Base-by-base conservation (phyloP, 768 basidiomycete species). In the Rhizopogon rudus region DNA sequence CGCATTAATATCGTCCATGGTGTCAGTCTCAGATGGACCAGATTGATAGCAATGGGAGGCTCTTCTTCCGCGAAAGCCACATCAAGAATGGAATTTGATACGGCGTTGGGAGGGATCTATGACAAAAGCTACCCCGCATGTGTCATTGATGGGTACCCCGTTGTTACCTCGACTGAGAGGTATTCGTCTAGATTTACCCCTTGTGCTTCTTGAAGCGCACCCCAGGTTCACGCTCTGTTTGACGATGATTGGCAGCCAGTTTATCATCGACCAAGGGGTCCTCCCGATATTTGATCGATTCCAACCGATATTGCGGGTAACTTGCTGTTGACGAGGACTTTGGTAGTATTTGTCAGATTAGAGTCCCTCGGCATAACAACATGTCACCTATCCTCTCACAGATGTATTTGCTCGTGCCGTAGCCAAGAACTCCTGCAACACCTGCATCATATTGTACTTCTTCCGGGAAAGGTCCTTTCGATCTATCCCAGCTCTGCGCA, bases 11-110 rank as follows among this genome's bases (percentile, higher is more conserved):
- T 31, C 29, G 29, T 31, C 29, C 29, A 20, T 20, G 20, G 17
- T 6, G 70, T 55, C 1, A 68, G 69, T n/a, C 63, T 63, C 1
- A 76, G 75, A 61, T 76, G 73, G 2, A 73, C 72, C 12, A 76
- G 49, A 58, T 77, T 75, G 29, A 75, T 55, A 4, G 65, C 65
- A 22, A 56, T 52, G 2, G 71, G 68, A 0, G 54, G 55, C 9
- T 51, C 44, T 6, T 61, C 51, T 35, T 44, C 31, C 6, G 60
- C 41, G 44, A 73, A 64, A 1, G 68, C 69, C 7, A 73, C 58
- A 53, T 76, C 73, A 7, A 72, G 39, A 12, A 75, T 60, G 33
- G 69, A 54, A 14, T 57, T 53, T 0, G 71, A 63, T 1, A 73
- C 73, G n/a, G 68, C 67, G 43, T 75, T 64, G 40, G 72, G 29